phyloP scores from a whole-genome alignment of 768 basidiomycete species.

The Strobilomyces dryophilus region DNA sequence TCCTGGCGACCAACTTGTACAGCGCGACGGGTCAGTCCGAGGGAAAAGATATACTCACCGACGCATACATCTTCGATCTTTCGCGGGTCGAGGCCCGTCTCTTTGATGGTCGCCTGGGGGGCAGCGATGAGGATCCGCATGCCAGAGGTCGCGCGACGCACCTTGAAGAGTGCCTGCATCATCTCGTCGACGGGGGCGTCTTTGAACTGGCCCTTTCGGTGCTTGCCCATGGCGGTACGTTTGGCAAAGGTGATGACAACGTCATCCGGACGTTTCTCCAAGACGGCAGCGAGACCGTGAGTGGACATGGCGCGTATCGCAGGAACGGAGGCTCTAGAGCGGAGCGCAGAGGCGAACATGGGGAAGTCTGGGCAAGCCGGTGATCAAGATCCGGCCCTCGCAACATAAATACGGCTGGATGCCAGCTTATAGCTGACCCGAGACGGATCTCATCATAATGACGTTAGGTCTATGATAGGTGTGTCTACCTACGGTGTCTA shows the following conservation, averaged over 20 bases:
- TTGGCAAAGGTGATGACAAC: slow-evolving; percentile 89
- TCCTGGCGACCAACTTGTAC: slow-evolving; percentile 37
- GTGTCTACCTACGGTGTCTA: not conserved
- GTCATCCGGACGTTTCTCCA: slow-evolving; percentile 74
- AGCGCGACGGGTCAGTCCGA: not conserved
- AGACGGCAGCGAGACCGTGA: slow-evolving; percentile 46
- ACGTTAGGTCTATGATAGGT: too few species aligned
- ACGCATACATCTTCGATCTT: slow-evolving; percentile 83
- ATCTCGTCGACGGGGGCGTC: slow-evolving; percentile 86
- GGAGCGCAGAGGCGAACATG: slow-evolving; percentile 19
- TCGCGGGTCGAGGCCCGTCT: slow-evolving; percentile 62
- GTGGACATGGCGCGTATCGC: slow-evolving; percentile 29
- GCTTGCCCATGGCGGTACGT: slow-evolving; percentile 83
- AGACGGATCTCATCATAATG: slow-evolving; percentile 4
- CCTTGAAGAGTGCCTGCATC: slow-evolving; percentile 78
- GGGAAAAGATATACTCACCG: slow-evolving; percentile 40
- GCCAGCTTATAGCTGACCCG: not conserved
- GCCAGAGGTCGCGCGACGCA: slow-evolving; percentile 22
- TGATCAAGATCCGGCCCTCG: slow-evolving; percentile 5
- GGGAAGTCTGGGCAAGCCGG: not conserved
- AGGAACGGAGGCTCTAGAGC: slow-evolving; percentile 6
- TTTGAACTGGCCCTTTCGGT: slow-evolving; percentile 91
- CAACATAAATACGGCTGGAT: not conserved
- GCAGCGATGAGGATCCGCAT: not conserved
- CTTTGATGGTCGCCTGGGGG: slow-evolving; percentile 57